Conservation (phyloP, 2,329 filamentous ascomycete species). For the Diaporthe sp. region DNA sequence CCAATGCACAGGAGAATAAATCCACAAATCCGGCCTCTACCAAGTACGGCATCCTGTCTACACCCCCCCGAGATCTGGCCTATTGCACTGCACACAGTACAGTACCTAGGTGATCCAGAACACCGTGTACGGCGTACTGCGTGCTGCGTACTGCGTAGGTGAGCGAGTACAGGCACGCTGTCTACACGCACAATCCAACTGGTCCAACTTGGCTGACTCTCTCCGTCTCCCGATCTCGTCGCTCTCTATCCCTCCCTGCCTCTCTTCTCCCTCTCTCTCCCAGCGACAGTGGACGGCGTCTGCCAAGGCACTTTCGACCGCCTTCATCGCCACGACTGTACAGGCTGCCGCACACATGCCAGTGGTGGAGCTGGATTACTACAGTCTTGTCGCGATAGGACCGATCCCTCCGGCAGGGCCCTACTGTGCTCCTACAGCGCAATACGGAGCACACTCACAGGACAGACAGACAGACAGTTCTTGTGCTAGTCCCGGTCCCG, state of each 20-base stretch:
- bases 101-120: no score
- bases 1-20: conserved; percentile 4
- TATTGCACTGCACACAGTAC: not conserved
- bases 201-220: not conserved
- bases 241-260: not conserved
- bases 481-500: conserved; percentile 1
- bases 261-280: not conserved
- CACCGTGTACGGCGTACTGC: not conserved
- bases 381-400: conserved; percentile 15
- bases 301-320: not conserved
- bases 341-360: not conserved
- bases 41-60: not conserved
- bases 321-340: not conserved
- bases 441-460: not conserved
- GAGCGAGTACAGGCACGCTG: not conserved
- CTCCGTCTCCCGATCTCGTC: not conserved
- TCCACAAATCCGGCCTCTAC: conserved; percentile 13
- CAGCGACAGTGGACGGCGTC: not conserved
- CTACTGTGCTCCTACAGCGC: conserved; percentile 2
- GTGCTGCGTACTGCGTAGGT: not conserved
- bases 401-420: not conserved
- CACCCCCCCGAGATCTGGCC: conserved; percentile 2
- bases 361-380: conserved; percentile 19
- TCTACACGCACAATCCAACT: not conserved
- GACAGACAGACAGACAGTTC: not conserved